Percentiles rank a stretch among this genome's conserved stretches.
These are phyloP conservation scores for Phlyctochytrium planicorne DNA, from an alignment of 192 early-diverging fungal species.

Conservation along the genomic window DNA sequence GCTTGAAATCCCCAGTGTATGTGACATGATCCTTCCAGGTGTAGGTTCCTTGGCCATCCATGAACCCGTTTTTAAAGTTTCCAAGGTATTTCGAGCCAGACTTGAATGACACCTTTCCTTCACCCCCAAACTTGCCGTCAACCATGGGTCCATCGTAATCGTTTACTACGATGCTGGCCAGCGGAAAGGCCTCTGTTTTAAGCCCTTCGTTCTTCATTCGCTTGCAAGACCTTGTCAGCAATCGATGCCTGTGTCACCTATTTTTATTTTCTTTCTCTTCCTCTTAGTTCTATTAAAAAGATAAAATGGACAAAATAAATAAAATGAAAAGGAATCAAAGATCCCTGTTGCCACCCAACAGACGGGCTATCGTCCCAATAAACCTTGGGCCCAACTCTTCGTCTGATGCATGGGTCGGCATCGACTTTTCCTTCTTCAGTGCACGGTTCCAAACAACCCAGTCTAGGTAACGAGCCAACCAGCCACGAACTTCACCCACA, in stretches of 20 bases:
- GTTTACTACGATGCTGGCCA: not conserved
- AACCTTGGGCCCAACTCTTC: no score
- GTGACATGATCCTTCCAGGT: conserved; percentile 42
- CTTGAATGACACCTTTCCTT: conserved; percentile 33
- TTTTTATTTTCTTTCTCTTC: no score
- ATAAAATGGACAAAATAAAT: no score
- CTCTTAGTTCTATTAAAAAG: no score
- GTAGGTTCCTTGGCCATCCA: conserved; percentile 48
- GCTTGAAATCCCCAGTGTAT: conserved; percentile 45
- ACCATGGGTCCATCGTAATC: not conserved
- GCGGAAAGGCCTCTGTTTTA: not conserved
- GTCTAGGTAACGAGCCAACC: conserved; percentile 37
- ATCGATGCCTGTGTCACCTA: no score
- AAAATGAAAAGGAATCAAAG: no score
- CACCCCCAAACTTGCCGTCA: conserved; percentile 19
- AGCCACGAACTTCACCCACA: conserved; percentile 25
- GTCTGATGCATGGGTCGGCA: no score
- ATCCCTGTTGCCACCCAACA: no score
- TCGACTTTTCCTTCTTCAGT: not conserved
- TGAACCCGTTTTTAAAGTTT: conserved; percentile 34
- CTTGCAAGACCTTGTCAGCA: not conserved
- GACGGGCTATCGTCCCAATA: no score
- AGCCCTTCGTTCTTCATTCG: not conserved
- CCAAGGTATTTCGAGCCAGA: conserved; percentile 42
- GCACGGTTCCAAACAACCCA: conserved; percentile 36